Conservation (phyloP, 2,329 filamentous ascomycete species). For the Hypoxylon sp. region DNA sequence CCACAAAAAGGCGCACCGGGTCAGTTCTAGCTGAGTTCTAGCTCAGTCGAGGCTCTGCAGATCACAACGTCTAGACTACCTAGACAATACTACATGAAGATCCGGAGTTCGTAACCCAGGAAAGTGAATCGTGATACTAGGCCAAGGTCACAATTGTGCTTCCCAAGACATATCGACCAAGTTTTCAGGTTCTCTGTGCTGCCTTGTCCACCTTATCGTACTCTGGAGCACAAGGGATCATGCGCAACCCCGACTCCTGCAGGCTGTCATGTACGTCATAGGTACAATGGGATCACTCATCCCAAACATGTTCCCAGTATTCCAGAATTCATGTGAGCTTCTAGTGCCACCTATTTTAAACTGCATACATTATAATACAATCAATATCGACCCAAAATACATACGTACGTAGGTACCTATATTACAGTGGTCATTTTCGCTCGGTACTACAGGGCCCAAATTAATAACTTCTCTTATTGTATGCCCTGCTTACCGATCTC, state of each 20-base stretch:
- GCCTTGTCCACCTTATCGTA: neutral
- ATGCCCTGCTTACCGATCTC: too few species aligned
- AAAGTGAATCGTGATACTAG: conserved; percentile 10
- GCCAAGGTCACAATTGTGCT: conserved; percentile 6
- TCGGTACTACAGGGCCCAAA: too few species aligned
- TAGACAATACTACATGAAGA: conserved; percentile 13
- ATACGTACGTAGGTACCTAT: too few species aligned
- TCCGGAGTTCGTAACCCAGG: conserved; percentile 18
- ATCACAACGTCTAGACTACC: conserved; percentile 43
- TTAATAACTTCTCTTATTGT: too few species aligned
- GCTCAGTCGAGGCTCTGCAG: conserved; percentile 46
- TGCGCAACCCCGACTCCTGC: conserved; percentile 13
- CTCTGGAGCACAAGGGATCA: conserved; percentile 5
- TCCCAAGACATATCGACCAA: neutral
- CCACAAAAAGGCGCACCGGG: conserved; percentile 33
- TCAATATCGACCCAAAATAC: too few species aligned
- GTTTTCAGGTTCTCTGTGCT: neutral
- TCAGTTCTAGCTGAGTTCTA: conserved; percentile 44
- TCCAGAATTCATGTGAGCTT: neutral
- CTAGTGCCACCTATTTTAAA: neutral
- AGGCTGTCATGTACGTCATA: conserved; percentile 19
- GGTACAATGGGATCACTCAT: neutral
- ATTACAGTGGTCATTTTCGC: too few species aligned
- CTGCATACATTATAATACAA: neutral
- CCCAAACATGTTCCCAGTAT: neutral